These are phyloP conservation scores for Calcarisporium arbuscula DNA, from an alignment of 2,329 filamentous ascomycete species.

Conservation along the genomic window DNA sequence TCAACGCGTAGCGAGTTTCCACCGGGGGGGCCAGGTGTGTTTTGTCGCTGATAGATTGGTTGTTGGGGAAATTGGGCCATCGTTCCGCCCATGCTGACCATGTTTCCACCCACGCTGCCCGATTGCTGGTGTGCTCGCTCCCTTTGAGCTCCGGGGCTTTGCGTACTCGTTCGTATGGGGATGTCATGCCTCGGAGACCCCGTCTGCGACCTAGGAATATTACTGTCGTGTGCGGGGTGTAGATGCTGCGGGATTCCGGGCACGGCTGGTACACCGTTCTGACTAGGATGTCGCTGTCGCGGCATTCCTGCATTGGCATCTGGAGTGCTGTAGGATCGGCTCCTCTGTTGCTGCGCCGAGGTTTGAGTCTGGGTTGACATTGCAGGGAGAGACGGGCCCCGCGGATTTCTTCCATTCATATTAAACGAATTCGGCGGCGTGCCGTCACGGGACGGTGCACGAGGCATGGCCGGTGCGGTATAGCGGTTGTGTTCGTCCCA, in stretches of 20 bases:
- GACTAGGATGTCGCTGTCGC: slow-evolving; percentile 49
- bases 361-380: slow-evolving; percentile 54
- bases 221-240: slow-evolving; percentile 52
- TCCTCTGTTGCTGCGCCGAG: slow-evolving; percentile 60
- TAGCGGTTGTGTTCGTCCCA: slow-evolving; percentile 78
- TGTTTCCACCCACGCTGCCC: slow-evolving; percentile 43
- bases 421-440: slow-evolving; percentile 59
- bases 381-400: slow-evolving; percentile 73
- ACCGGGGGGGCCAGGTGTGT: slow-evolving; percentile 30
- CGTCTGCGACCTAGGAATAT: slow-evolving; percentile 71
- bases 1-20: slow-evolving; percentile 32
- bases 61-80: slow-evolving; percentile 53
- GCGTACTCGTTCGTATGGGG: slow-evolving; percentile 62
- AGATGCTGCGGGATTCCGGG: slow-evolving; percentile 71
- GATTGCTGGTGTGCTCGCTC: slow-evolving; percentile 48
- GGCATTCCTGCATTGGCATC: slow-evolving; percentile 70
- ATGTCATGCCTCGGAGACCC: slow-evolving; percentile 69
- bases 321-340: slow-evolving; percentile 89
- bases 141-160: slow-evolving; percentile 62
- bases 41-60: slow-evolving; percentile 45
- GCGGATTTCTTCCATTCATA: slow-evolving; percentile 57
- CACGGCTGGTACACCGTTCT: slow-evolving; percentile 58
- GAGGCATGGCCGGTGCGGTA: slow-evolving; percentile 80
- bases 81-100: slow-evolving; percentile 44
- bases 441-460: slow-evolving; percentile 73